Percentiles rank a stretch among this genome's conserved stretches.
Evolutionary conservation across 805 yeast genomes (phyloP).

Genomic region (Zygoascus tannicola): DNA sequence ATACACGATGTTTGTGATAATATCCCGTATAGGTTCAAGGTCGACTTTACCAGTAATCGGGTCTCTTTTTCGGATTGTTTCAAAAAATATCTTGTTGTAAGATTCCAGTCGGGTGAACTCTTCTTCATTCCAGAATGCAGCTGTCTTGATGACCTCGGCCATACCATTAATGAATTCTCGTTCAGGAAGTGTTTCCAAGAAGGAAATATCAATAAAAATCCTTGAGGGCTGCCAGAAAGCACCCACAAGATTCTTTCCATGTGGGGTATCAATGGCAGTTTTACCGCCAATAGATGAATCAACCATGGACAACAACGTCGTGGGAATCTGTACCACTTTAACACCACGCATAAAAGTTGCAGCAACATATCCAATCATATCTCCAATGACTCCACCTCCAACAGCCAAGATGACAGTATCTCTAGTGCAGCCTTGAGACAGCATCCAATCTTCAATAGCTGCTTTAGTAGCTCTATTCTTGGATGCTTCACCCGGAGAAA

Average conservation of each 20-base stretch:
- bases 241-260: slow-evolving; percentile 92
- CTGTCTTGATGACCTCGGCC: slow-evolving; percentile 97
- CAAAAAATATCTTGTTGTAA: slow-evolving; percentile 59
- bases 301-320: slow-evolving; percentile 91
- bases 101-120: slow-evolving; percentile 81
- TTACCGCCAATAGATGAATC: slow-evolving; percentile 98
- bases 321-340: slow-evolving; percentile 86
- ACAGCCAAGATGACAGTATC: slow-evolving; percentile 90
- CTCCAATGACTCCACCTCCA: slow-evolving; percentile 99
- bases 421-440: slow-evolving; percentile 81
- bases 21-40: slow-evolving; percentile 58
- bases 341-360: slow-evolving; percentile 99
- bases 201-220: slow-evolving; percentile 79
- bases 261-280: slow-evolving; percentile 94
- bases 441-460: slow-evolving; percentile 80
- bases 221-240: slow-evolving; percentile 95
- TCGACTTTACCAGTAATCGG: slow-evolving; percentile 43
- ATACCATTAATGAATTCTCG: slow-evolving; percentile 96
- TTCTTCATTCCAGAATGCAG: slow-evolving; percentile 90
- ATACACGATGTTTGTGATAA: slow-evolving; percentile 65
- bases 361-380: slow-evolving; percentile 98
- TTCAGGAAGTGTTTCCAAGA: slow-evolving; percentile 79
- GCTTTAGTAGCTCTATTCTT: slow-evolving; percentile 87
- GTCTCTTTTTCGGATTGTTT: slow-evolving; percentile 48
- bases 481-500: slow-evolving; percentile 89